Evolutionary conservation across 306 rosid species (phyloP).

Genomic region (Trifolium subterraneum): DNA sequence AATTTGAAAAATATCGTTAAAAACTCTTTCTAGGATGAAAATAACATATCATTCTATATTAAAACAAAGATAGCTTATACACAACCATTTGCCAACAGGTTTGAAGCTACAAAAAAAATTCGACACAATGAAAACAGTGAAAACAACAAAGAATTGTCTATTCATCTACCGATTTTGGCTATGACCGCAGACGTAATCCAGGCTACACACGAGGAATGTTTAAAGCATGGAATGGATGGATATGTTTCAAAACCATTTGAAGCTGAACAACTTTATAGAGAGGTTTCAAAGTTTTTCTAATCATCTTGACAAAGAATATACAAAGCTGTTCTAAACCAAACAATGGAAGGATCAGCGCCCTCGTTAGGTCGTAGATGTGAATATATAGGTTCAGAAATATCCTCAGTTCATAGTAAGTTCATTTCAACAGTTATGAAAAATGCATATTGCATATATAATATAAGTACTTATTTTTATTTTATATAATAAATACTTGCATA

Average conservation of each 20-base stretch:
- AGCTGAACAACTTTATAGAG: constrained; percentile 93
- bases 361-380: constrained; percentile 45
- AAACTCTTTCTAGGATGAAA: constrained; percentile 2
- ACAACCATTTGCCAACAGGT: constrained; percentile 51
- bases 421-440: constrained; percentile 4
- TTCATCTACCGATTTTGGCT: constrained; percentile 81
- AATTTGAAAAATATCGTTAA: constrained; percentile 17
- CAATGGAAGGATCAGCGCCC: constrained; percentile 36
- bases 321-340: constrained; percentile 43
- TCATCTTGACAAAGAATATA: constrained; percentile 43
- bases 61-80: not conserved
- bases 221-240: constrained; percentile 84
- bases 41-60: not conserved
- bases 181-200: constrained; percentile 99
- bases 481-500: not conserved
- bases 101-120: constrained; percentile 76
- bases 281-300: constrained; percentile 77
- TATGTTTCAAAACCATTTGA: constrained; percentile 97
- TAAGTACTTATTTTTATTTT: not conserved
- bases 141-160: constrained; percentile 53
- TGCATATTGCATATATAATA: not conserved
- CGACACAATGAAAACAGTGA: constrained; percentile 58
- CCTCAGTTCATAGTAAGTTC: constrained; percentile 62
- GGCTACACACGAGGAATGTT: constrained; percentile 85
- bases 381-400: constrained; percentile 48